A percentile compares a stretch with the other conserved stretches of the same genome.
Conservation (phyloP, 352 stramenopile species). For the Pythium biforme region DNA sequence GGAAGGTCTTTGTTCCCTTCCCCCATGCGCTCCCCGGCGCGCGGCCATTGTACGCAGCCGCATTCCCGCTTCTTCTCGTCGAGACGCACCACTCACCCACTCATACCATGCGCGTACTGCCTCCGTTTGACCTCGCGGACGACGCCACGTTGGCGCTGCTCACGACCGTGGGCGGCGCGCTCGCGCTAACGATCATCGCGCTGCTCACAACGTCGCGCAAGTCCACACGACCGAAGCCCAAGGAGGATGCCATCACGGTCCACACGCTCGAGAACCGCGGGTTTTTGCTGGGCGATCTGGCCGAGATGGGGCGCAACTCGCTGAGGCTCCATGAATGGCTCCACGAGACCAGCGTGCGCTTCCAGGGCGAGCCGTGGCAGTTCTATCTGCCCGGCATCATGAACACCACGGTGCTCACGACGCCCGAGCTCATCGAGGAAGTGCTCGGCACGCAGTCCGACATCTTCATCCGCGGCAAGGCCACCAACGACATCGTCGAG, state of each 20-base stretch:
- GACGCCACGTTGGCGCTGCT: neutral
- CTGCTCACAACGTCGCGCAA: neutral
- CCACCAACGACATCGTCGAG: conserved; percentile 16
- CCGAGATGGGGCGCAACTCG: conserved; percentile 30
- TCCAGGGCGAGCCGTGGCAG: conserved; percentile 26
- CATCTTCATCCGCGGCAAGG: conserved; percentile 30
- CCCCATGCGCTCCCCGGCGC: no score
- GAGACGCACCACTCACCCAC: neutral
- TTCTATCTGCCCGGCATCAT: conserved; percentile 20
- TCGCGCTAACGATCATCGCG: neutral
- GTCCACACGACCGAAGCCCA: neutral
- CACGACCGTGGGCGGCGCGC: neutral
- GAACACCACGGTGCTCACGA: conserved; percentile 23
- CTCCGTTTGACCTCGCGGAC: neutral
- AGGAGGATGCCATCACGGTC: neutral
- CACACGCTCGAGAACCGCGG: conserved; percentile 4
- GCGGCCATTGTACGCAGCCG: no score
- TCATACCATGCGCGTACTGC: neutral
- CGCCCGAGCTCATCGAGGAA: conserved; percentile 28
- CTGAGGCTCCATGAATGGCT: conserved; percentile 49
- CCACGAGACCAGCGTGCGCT: conserved; percentile 14
- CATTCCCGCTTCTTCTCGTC: neutral
- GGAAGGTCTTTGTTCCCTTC: no score
- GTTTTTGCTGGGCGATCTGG: conserved; percentile 38
- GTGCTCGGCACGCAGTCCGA: conserved; percentile 34